Evolutionary conservation across 1,139 yeast genomes (phyloP), one percentile per base, ranked within the genome.

Genomic region (Yarrowia galli): DNA sequence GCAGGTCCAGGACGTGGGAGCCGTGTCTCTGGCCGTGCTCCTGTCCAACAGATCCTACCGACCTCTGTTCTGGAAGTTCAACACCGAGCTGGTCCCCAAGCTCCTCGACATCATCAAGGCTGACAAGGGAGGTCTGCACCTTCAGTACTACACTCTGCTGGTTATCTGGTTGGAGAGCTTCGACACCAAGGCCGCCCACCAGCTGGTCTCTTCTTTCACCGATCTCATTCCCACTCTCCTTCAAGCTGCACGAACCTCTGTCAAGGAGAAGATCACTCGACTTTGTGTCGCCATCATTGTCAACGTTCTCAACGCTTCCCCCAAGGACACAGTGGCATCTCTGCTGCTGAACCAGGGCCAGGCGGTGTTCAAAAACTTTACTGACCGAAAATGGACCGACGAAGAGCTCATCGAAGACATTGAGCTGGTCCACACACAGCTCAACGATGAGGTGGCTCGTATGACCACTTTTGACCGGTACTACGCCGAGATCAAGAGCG

Each of bases 391-490:
- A 78, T 93, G 97, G 88, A 91, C 97, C 15, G 99, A 95, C 77
- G 96, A 92, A 71, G 99, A 95, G 77, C 85, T 96, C 72, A 85
- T 91, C 66, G 83, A 81, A 45, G 98, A 93, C 77, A 84, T 96
- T 72, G 81, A 81, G 40, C 78, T 79, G 63, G 81, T 95, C 72
- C 80, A 83, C 68, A 87, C 83, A 58, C 82, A 82, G 16, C 84
- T 95, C 73, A 86, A 87, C 71, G 90, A 87, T 48, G 88, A 91
- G 65, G 93, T 89, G 70, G 85, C 88, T 68, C 87, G 86, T 71
- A 85, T 95, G 81, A 89, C 98, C 6, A 92, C 97, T 1, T 91
- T 95, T 76, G 99, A 95, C 75, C 98, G 93, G 78, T 95, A 93
- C 78, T 82, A 86, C 74, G 87, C 92, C 65, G 99, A 95, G 79